These are phyloP conservation scores for Penicillium daleae DNA, from an alignment of 495 filamentous ascomycete genomes.

Conservation along the genomic window DNA sequence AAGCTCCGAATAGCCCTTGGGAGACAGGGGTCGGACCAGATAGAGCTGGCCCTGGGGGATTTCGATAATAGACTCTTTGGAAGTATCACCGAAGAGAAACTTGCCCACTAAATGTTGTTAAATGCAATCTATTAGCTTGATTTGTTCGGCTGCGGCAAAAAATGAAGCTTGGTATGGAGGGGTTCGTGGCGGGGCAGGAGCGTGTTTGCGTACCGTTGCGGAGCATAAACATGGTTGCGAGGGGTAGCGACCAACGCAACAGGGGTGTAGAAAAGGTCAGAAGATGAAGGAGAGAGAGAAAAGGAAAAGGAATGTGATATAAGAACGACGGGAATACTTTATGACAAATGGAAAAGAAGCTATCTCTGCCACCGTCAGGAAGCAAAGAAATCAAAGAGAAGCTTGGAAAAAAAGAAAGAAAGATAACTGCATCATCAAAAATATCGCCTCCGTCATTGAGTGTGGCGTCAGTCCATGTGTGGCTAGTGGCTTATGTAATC, in stretches of 20 bases:
- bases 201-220: constrained; percentile 60
- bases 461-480: constrained; percentile 27
- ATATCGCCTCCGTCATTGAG: constrained; percentile 36
- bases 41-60: constrained; percentile 95
- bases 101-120: constrained; percentile 69
- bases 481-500: constrained; percentile 27
- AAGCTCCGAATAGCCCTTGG: constrained; percentile 96
- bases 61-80: constrained; percentile 92
- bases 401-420: constrained; percentile 13
- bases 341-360: constrained; percentile 1
- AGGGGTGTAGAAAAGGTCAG: constrained; percentile 16
- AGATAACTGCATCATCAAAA: constrained; percentile 26
- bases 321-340: constrained; percentile 1
- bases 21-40: constrained; percentile 90
- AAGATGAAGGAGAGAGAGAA: constrained; percentile 8
- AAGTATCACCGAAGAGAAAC: constrained; percentile 87
- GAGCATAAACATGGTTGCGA: constrained; percentile 71
- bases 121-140: constrained; percentile 24
- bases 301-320: constrained; percentile 4
- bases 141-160: constrained; percentile 1
- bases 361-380: constrained; percentile 9
- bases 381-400: constrained; percentile 18
- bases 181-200: constrained; percentile 40
- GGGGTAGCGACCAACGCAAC: constrained; percentile 38
- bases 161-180: constrained; percentile 32